Evolutionary conservation across 1,139 yeast species (phyloP).

Genomic region (Yamadazyma friedrichii): DNA sequence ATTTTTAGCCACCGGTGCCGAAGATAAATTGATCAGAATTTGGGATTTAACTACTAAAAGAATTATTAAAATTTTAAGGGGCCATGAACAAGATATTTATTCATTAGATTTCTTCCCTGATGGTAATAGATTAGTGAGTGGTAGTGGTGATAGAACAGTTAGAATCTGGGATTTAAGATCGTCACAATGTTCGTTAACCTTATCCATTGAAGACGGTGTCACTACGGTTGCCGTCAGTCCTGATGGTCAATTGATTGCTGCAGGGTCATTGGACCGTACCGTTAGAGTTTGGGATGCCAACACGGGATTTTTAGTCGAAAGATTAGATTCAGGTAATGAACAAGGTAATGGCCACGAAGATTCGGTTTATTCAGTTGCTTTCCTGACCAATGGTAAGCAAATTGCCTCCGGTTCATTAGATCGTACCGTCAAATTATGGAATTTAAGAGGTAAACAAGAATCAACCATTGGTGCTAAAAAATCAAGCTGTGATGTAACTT

Average conservation of each 20-base stretch:
- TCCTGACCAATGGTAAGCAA: conserved; percentile 88
- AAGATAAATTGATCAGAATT: conserved; percentile 92
- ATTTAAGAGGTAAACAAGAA: conserved; percentile 63
- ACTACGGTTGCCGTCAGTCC: conserved; percentile 98
- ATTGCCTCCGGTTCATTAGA: conserved; percentile 94
- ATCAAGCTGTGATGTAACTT: conserved; percentile 84
- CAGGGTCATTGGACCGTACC: conserved; percentile 93
- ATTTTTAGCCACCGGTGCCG: conserved; percentile 96
- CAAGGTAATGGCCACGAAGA: conserved; percentile 93
- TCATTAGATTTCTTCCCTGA: conserved; percentile 95
- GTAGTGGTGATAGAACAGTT: conserved; percentile 95
- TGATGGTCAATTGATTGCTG: conserved; percentile 91
- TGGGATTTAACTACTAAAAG: conserved; percentile 93
- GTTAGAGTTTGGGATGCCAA: conserved; percentile 98
- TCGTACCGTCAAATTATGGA: conserved; percentile 96
- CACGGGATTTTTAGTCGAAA: conserved; percentile 88
- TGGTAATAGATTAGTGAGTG: conserved; percentile 91
- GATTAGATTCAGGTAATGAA: conserved; percentile 86
- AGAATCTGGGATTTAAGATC: conserved; percentile 95
- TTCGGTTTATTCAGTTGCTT: conserved; percentile 92
- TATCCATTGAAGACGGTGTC: conserved; percentile 95
- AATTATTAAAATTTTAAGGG: conserved; percentile 82
- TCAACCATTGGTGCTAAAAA: conserved; percentile 38
- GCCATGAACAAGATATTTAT: conserved; percentile 97
- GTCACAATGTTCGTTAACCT: conserved; percentile 86